Conservation (phyloP, 2,329 filamentous ascomycete genomes). For the Fusarium siculi region DNA sequence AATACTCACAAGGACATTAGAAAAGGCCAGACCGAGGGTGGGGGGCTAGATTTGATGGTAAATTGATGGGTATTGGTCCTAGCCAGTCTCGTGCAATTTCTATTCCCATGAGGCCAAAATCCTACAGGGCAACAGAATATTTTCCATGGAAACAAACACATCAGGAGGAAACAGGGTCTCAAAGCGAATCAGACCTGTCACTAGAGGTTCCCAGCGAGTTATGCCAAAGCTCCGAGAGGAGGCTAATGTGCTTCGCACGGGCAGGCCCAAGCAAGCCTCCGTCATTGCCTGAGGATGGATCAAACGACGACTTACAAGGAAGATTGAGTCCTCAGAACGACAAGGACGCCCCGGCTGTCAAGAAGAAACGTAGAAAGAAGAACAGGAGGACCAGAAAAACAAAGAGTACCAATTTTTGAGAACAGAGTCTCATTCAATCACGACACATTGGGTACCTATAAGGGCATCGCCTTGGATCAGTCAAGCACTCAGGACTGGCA, state of each 20-base stretch:
- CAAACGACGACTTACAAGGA: neutral
- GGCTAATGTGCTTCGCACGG: neutral
- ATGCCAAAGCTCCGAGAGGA: neutral
- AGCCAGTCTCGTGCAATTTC: neutral
- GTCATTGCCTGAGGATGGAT: neutral
- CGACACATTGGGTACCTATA: conserved; percentile 24
- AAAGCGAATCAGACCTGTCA: neutral
- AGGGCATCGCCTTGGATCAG: conserved; percentile 20
- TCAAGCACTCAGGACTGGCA: conserved; percentile 18
- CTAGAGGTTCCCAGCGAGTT: neutral
- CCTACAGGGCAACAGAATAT: neutral
- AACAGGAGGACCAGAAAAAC: neutral
- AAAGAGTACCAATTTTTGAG: neutral
- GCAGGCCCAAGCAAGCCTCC: neutral
- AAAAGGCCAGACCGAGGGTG: neutral
- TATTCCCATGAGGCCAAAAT: neutral
- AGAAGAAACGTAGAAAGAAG: neutral
- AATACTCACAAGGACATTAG: neutral
- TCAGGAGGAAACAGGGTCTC: neutral
- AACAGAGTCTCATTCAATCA: conserved; percentile 3
- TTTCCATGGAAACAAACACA: neutral
- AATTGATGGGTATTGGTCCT: neutral
- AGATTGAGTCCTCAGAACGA: neutral
- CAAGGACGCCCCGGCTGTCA: neutral
- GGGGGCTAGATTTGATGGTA: neutral